Evolutionary conservation across 345 rosid species (phyloP), one percentile per base, ranked within the genome.

Genomic region (Reutealis trisperma): DNA sequence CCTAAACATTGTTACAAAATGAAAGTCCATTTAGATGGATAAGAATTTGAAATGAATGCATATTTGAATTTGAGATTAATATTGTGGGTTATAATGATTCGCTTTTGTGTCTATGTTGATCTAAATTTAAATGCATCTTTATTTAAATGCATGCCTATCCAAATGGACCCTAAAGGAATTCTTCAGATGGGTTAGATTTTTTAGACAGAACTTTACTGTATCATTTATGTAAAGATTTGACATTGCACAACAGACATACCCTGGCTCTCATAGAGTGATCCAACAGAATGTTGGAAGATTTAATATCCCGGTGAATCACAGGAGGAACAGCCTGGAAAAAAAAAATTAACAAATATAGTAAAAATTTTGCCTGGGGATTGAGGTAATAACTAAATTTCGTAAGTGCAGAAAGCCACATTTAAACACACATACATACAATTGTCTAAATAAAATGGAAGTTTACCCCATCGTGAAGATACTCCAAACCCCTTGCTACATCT

Each of bases 401-500:
- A 21, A 60, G 60, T 1, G 19, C 15, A 64, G 58, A n/a, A 52
- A 25, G 42, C 34, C 51, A 77, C 12, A 47, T 47, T 27, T 37
- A 57, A 6, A 47, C 8, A 75, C 37, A 58, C 15, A 57, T 8
- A 37, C 11, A 41, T 55, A 37, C 68, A 30, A 42, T 15, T 42
- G 15, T 25, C 61, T 14, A 63, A 21, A 18, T 2, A 49, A 64
- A 54, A 70, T 25, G 19, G 13, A 71, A 47, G 70, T 80, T 81
- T 89, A 96, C 99, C 89, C 99, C 99, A 71, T 96, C 98, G 75
- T 96, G 99, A 84, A 96, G 98, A 90, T 96, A 96, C 85, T 96
- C 99, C 83, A 94, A 86, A 51, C 98, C 98, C 71, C 98, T 89
- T 55, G 98, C 97, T 52, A 96, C 95, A 51, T 96, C 98, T 83